phyloP scores from a whole-genome alignment of 371 early-diverging fungal genomes.

The Zychaea mexicana region DNA sequence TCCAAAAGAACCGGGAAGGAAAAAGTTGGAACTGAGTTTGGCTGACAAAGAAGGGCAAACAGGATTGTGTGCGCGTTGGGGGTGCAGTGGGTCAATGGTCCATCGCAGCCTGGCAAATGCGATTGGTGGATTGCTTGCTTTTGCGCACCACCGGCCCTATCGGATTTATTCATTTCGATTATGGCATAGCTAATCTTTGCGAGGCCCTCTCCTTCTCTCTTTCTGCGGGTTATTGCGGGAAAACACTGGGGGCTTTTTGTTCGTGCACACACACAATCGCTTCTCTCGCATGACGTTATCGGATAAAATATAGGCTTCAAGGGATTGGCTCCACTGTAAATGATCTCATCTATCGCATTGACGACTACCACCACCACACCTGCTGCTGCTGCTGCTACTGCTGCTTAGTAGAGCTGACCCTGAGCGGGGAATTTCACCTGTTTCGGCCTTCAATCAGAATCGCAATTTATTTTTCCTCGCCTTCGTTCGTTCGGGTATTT shows the following conservation, averaged over 20 bases:
- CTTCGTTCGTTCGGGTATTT: neutral
- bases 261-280: too few species aligned
- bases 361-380: too few species aligned
- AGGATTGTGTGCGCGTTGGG: neutral
- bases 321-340: too few species aligned
- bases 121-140: neutral
- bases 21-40: constrained; percentile 15
- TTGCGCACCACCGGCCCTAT: constrained; percentile 1
- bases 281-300: neutral
- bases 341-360: neutral
- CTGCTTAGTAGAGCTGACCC: too few species aligned
- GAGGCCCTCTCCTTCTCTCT: neutral
- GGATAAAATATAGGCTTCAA: constrained; percentile 7
- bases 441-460: neutral
- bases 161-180: constrained; percentile 8
- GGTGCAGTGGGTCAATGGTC: neutral
- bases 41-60: constrained; percentile 17
- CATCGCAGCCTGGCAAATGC: neutral
- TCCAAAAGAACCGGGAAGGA: constrained; percentile 6
- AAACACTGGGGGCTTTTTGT: too few species aligned
- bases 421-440: neutral
- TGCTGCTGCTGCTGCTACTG: too few species aligned
- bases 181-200: neutral
- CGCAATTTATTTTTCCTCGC: neutral
- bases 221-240: constrained; percentile 14